phyloP scores from a whole-genome alignment of 1,284 basidiomycete species.

The Psilocybe mexicana region DNA sequence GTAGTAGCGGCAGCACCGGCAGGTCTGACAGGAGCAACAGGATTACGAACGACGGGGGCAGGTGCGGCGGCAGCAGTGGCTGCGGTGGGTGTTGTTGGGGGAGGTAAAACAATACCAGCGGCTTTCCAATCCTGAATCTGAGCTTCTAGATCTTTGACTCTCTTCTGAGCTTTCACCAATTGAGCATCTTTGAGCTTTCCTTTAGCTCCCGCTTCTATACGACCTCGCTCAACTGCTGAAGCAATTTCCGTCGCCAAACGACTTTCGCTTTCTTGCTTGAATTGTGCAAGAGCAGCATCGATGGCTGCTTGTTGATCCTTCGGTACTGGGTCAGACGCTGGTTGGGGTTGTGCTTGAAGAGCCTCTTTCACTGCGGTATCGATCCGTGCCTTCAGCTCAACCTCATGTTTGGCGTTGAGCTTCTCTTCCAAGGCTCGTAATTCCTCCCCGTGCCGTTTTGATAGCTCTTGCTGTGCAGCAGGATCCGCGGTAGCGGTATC shows the following conservation, averaged over 20 bases:
- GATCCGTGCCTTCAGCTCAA: constrained; percentile 47
- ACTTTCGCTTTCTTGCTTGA: constrained; percentile 45
- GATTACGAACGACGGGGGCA: constrained; percentile 18
- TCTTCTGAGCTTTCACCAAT: constrained; percentile 55
- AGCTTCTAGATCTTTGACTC: constrained; percentile 66
- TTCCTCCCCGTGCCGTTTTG: constrained; percentile 59
- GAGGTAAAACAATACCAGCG: constrained; percentile 43
- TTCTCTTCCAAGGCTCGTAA: constrained; percentile 54
- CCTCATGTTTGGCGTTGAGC: constrained; percentile 52
- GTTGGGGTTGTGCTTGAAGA: constrained; percentile 32
- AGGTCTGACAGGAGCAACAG: constrained; percentile 3
- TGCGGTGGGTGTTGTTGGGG: constrained; percentile 21
- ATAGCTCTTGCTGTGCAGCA: constrained; percentile 38
- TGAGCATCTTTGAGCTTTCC: constrained; percentile 69
- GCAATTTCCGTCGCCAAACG: constrained; percentile 56
- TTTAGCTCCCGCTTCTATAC: constrained; percentile 61
- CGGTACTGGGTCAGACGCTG: constrained; percentile 25
- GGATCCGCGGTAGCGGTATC: constrained; percentile 31
- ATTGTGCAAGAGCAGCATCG: constrained; percentile 50
- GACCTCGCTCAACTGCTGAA: constrained; percentile 64
- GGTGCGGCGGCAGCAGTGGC: constrained; percentile 19
- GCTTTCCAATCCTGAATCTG: constrained; percentile 58
- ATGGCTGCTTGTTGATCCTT: constrained; percentile 46
- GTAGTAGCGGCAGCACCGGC: constrained; percentile 14
- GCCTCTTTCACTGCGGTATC: constrained; percentile 46